phyloP scores from a whole-genome alignment of 2,329 filamentous ascomycete genomes.

The Lachnellula arida region DNA sequence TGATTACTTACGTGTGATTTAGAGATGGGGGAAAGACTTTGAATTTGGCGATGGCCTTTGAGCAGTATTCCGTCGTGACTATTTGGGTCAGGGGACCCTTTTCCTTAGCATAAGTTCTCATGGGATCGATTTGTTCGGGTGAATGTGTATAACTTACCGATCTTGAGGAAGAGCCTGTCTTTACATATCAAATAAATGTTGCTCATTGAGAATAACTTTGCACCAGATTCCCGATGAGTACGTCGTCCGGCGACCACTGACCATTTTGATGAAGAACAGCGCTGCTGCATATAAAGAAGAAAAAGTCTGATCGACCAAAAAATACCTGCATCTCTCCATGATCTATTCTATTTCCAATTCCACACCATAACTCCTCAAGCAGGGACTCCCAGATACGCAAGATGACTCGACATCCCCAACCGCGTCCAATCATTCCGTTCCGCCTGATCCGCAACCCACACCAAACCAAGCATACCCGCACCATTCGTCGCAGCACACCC shows the following conservation, averaged over 20 bases:
- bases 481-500: neutral
- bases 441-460: neutral
- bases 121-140: no score
- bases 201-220: no score
- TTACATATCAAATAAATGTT: no score
- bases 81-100: no score
- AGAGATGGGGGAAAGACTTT: conserved; percentile 3
- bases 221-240: no score
- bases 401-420: neutral
- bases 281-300: no score
- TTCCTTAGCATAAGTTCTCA: no score
- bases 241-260: no score
- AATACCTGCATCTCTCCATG: neutral
- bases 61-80: neutral
- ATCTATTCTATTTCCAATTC: neutral
- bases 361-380: neutral
- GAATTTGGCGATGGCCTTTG: neutral
- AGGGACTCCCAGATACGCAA: neutral
- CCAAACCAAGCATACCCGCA: neutral
- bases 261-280: no score
- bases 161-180: no score
- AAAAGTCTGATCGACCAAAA: no score
- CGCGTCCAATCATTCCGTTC: neutral
- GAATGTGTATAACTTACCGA: no score
- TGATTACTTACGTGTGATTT: neutral